phyloP scores from a whole-genome alignment of 306 rosid species.

The Lathyrus tuberosus region DNA sequence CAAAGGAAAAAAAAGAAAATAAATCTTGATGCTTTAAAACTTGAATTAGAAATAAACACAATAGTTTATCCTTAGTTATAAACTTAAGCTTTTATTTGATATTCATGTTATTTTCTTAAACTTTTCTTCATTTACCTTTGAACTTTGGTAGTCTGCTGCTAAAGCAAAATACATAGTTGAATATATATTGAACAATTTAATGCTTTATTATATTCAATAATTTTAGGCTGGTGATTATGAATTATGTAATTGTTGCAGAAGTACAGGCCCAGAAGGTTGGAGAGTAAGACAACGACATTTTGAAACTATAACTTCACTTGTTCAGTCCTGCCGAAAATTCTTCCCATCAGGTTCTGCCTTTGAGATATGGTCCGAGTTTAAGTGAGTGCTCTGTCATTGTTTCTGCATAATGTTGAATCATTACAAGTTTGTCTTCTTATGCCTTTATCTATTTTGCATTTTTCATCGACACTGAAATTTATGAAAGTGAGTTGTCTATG shows the following conservation, averaged over 20 bases:
- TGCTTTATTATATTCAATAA: constrained; percentile 24
- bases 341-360: constrained; percentile 88
- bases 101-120: constrained; percentile 29
- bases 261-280: constrained; percentile 99
- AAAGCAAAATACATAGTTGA: constrained; percentile 26
- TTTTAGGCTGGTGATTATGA: constrained; percentile 34
- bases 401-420: constrained; percentile 34
- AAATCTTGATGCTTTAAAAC: constrained; percentile 25
- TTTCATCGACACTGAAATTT: constrained; percentile 26
- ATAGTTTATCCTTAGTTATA: constrained; percentile 17
- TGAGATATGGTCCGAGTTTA: constrained; percentile 98
- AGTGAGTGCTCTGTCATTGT: constrained; percentile 57
- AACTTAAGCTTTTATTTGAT: constrained; percentile 24
- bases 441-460: constrained; percentile 30
- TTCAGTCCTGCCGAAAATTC: constrained; percentile 92
- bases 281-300: constrained; percentile 91
- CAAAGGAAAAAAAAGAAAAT: constrained; percentile 17
- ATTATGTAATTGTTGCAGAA: constrained; percentile 58
- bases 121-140: constrained; percentile 17
- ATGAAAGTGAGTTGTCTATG: constrained; percentile 28
- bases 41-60: constrained; percentile 6
- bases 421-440: constrained; percentile 30
- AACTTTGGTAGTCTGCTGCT: constrained; percentile 29
- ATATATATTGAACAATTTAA: constrained; percentile 3
- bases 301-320: constrained; percentile 90